phyloP scores from a whole-genome alignment of 1,139 yeast genomes.

The Yamadazyma buinensis region DNA sequence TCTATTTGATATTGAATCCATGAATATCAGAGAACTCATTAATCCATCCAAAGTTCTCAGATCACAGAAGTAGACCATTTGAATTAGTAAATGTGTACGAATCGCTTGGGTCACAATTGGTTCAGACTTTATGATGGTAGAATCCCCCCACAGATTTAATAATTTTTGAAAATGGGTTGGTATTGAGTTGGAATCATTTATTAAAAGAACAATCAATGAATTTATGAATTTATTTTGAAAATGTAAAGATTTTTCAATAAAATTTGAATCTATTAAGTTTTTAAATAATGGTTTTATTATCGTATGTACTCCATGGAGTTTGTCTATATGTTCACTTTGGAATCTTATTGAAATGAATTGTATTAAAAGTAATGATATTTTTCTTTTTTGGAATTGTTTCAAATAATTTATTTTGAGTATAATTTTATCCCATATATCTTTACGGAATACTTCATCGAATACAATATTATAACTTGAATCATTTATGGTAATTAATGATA shows the following conservation, averaged over 20 bases:
- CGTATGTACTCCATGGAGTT: not conserved
- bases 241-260: slow-evolving; percentile 5
- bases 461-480: slow-evolving; percentile 15
- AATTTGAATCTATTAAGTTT: slow-evolving; percentile 1
- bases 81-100: slow-evolving; percentile 37
- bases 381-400: slow-evolving; percentile 25
- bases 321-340: slow-evolving; percentile 1
- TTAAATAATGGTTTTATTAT: slow-evolving; percentile 1
- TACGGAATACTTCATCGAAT: slow-evolving; percentile 22
- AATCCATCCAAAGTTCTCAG: slow-evolving; percentile 16
- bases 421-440: slow-evolving; percentile 19
- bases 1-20: slow-evolving; percentile 42
- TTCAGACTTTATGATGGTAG: slow-evolving; percentile 23
- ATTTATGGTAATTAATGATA: slow-evolving; percentile 24
- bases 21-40: slow-evolving; percentile 25
- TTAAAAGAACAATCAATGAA: not conserved
- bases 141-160: slow-evolving; percentile 28
- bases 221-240: slow-evolving; percentile 5
- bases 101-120: slow-evolving; percentile 32
- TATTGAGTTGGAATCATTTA: not conserved
- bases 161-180: not conserved
- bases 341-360: slow-evolving; percentile 1
- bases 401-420: slow-evolving; percentile 14
- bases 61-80: slow-evolving; percentile 20
- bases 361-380: slow-evolving; percentile 9